These are phyloP conservation scores for Dactylorhiza incarnata DNA, from an alignment of 106 monocot genomes.

Conservation along the genomic window DNA sequence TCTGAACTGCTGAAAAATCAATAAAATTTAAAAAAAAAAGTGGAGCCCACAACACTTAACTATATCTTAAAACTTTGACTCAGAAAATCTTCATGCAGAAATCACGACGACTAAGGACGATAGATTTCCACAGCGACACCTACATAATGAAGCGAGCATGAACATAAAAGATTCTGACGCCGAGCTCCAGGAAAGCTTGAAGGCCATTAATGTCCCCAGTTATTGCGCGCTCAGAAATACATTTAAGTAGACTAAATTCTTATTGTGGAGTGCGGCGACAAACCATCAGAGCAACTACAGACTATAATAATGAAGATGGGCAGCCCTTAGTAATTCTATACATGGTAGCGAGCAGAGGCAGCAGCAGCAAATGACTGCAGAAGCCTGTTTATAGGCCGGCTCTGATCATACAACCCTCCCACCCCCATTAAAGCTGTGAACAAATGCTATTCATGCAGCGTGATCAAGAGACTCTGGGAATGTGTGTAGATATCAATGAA, in stretches of 20 bases:
- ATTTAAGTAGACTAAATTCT: background rate
- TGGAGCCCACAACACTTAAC: no score
- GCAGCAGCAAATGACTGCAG: background rate
- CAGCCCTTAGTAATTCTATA: background rate
- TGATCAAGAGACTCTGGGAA: no score
- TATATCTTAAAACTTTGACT: no score
- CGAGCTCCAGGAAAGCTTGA: constrained; percentile 6
- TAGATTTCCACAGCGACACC: background rate
- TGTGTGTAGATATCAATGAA: no score
- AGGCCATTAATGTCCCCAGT: constrained; percentile 3
- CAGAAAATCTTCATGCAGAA: background rate
- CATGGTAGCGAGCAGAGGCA: background rate
- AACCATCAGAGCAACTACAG: background rate
- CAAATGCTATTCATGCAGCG: background rate
- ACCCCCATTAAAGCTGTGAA: background rate
- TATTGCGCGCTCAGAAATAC: background rate
- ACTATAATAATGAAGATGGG: background rate
- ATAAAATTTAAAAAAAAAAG: no score
- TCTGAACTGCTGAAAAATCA: no score
- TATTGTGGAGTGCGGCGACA: background rate
- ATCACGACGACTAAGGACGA: background rate
- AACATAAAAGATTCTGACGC: background rate
- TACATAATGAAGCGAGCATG: background rate
- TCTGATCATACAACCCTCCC: background rate
- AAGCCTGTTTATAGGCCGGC: background rate